A percentile compares a stretch with the other conserved stretches of the same genome.
Evolutionary conservation across 1,139 yeast genomes (phyloP).

Genomic region (Candida frijolesensis): DNA sequence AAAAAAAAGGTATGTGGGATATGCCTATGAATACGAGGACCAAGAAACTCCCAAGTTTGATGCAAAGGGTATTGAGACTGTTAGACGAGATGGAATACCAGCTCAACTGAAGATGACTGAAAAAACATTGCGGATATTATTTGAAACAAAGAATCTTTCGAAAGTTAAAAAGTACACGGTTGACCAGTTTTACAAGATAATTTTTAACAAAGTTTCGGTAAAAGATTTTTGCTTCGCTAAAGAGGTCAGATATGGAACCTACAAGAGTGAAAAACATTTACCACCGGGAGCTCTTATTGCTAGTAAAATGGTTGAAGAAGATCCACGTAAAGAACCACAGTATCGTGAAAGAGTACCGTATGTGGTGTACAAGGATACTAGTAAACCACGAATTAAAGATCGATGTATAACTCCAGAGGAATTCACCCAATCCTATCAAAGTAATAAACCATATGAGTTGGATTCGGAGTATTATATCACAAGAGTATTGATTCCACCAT

Average conservation of each 20-base stretch:
- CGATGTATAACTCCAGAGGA: slow-evolving; percentile 81
- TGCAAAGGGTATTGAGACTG: slow-evolving; percentile 96
- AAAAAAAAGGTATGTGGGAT: slow-evolving; percentile 90
- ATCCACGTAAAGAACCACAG: slow-evolving; percentile 80
- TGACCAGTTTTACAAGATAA: slow-evolving; percentile 66
- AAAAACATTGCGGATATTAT: slow-evolving; percentile 63
- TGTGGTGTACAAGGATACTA: slow-evolving; percentile 69
- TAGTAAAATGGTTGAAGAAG: slow-evolving; percentile 58
- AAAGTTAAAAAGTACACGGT: slow-evolving; percentile 65
- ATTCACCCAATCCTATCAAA: slow-evolving; percentile 45
- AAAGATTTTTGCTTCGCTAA: slow-evolving; percentile 91
- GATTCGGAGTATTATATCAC: slow-evolving; percentile 86
- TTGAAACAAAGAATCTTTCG: slow-evolving; percentile 73
- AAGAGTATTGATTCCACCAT: slow-evolving; percentile 83
- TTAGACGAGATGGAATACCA: slow-evolving; percentile 91
- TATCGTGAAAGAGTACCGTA: slow-evolving; percentile 88
- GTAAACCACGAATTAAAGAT: slow-evolving; percentile 70
- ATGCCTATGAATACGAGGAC: slow-evolving; percentile 58
- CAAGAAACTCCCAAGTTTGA: slow-evolving; percentile 73
- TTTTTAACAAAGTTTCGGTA: slow-evolving; percentile 60
- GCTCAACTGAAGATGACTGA: slow-evolving; percentile 87
- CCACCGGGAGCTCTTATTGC: slow-evolving; percentile 94
- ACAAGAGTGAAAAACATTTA: slow-evolving; percentile 66
- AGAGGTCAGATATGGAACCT: slow-evolving; percentile 83
- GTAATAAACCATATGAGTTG: slow-evolving; percentile 43